phyloP scores from a whole-genome alignment of 176 grass and related monocot species.

The Rhipidocladum racemiflorum region DNA sequence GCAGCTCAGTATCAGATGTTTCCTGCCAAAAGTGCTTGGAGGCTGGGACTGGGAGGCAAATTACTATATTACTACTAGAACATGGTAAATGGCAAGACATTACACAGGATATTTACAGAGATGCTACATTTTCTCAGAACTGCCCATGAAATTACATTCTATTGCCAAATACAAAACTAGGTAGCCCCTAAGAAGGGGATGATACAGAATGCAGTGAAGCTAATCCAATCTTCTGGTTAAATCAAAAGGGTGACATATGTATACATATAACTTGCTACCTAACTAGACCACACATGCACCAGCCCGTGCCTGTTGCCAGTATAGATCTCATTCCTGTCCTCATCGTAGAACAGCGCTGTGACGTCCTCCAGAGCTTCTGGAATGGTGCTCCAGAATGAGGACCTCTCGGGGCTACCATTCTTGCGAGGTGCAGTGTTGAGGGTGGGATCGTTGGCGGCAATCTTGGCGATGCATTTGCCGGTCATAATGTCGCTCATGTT shows the following conservation, averaged over 20 bases:
- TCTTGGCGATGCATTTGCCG: conserved; percentile 97
- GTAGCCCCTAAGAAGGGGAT: background rate
- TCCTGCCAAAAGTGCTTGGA: background rate
- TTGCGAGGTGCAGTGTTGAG: conserved; percentile 32
- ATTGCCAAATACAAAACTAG: conserved; percentile 30
- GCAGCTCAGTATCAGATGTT: background rate
- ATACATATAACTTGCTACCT: conserved; percentile 33
- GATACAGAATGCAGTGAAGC: conserved; percentile 27
- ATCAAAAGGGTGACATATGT: conserved; percentile 21
- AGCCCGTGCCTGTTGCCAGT: conserved; percentile 89
- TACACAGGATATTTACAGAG: conserved; percentile 40
- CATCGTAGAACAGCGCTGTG: conserved; percentile 89
- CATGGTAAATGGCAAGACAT: background rate
- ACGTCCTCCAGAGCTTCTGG: conserved; percentile 88
- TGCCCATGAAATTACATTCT: conserved; percentile 28
- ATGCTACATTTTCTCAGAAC: conserved; percentile 20
- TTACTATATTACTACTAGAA: conserved; percentile 23
- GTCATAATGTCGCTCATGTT: conserved; percentile 98
- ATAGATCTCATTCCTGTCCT: conserved; percentile 97
- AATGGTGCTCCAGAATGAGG: conserved; percentile 64
- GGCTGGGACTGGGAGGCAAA: background rate
- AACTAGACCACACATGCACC: conserved; percentile 98
- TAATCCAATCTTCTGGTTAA: background rate
- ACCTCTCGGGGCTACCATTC: conserved; percentile 38
- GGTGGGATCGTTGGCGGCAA: conserved; percentile 67